A percentile compares a stretch with the other conserved stretches of the same genome.
phyloP scores from a whole-genome alignment of 345 rosid species.

The Gossypium rotundifolium region DNA sequence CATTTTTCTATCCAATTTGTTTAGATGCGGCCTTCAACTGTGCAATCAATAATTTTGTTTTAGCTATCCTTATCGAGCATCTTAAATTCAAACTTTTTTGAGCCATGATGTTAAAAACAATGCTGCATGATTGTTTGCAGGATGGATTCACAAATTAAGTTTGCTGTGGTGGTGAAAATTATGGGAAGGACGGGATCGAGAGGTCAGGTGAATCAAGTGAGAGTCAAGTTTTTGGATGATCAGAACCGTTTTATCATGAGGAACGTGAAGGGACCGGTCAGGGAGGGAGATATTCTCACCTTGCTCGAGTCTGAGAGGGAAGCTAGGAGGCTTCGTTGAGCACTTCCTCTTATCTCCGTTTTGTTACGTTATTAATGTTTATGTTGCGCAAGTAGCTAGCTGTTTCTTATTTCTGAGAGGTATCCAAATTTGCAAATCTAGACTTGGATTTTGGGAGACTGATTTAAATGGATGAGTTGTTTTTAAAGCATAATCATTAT shows the following conservation, averaged over 20 bases:
- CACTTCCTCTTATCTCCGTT: neutral
- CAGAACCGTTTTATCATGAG: constrained; percentile 72
- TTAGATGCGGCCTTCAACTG: neutral
- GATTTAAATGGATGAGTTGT: neutral
- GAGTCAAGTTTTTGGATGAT: constrained; percentile 69
- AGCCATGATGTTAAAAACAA: neutral
- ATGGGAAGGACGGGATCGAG: constrained; percentile 90
- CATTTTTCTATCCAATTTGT: neutral
- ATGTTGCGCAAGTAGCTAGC: neutral
- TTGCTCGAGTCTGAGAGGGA: constrained; percentile 14
- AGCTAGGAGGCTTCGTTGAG: constrained; percentile 12
- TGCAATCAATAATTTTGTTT: neutral
- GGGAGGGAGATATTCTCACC: constrained; percentile 19
- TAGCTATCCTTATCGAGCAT: neutral
- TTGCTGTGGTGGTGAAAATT: constrained; percentile 76
- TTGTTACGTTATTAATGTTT: neutral
- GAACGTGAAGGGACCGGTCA: constrained; percentile 29
- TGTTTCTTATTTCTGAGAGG: neutral
- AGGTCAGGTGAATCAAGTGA: constrained; percentile 86
- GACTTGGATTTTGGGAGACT: neutral
- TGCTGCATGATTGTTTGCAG: constrained; percentile 20
- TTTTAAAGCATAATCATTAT: neutral
- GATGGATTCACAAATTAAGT: constrained; percentile 75
- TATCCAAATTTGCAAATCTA: neutral
- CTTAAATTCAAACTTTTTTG: neutral